Evolutionary conservation across 176 grass and related monocot species (phyloP), one percentile per base, ranked within the genome.

Genomic region (Themeda triandra): DNA sequence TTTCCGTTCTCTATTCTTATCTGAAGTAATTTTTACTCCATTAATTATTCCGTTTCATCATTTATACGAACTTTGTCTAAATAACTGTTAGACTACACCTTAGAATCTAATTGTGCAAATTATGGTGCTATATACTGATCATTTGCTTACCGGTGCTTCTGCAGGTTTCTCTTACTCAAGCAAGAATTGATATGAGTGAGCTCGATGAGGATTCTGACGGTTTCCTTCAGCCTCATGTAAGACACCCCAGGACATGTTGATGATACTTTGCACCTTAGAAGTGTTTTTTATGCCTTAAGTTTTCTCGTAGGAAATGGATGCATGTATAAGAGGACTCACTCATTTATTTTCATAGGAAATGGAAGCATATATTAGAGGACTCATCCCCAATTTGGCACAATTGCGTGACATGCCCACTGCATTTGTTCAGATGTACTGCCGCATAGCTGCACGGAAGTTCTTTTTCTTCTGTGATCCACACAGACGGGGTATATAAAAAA

Each of bases 391-490:
- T 86, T 75, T 99, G 78, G 96, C 96, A 79, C 96, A 99, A 81
- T 73, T 99, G 58, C 89, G 96, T 3, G 96, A 99, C 56, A 99
- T 99, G 88, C 96, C 92, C 30, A 68, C 89, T 23, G 88, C 88
- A 74, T 99, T 96, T 94, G 81, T 96, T 85, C 93, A 96, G 83
- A 99, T 99, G 96, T 99, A 99, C 62, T 99, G 96, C 85, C 91
- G 96, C 10, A 99, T 99, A 90, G 96, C 96, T 94, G 96, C 96
- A 78, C 93, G 87, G 35, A 99, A 99, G 63, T 99, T 99, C 84
- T 99, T 96, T 92, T 99, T 99, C 96, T 99, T 99, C 81, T 99
- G 96, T 77, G 96, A 99, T 86, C 96, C 86, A 66, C 91, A 99
- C 60, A 94, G 93, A 79, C 91, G 96, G 79, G 96, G 96, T 99